These are phyloP conservation scores for Aplosporella prunicola DNA, from an alignment of 2,329 filamentous ascomycete genomes.

Conservation along the genomic window DNA sequence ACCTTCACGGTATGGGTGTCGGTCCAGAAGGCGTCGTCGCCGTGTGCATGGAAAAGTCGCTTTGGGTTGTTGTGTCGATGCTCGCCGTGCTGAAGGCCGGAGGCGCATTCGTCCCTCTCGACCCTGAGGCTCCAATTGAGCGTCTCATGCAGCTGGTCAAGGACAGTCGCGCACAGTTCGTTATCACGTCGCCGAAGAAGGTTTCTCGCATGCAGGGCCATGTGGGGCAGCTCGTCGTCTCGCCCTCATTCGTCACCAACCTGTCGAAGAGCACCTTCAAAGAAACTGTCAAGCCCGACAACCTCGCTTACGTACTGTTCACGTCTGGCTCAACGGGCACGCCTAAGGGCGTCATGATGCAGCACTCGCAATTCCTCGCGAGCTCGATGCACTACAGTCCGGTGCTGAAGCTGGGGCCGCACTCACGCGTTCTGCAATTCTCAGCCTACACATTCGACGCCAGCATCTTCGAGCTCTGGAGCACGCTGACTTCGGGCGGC, in stretches of 20 bases:
- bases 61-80: conserved; percentile 27
- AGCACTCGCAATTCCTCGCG: conserved; percentile 5
- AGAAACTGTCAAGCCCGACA: neutral
- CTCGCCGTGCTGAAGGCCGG: conserved; percentile 31
- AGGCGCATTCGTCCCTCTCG: conserved; percentile 27
- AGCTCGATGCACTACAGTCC: neutral
- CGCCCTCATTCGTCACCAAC: neutral
- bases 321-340: conserved; percentile 12
- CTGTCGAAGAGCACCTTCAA: neutral
- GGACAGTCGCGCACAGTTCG: conserved; percentile 31
- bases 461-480: conserved; percentile 47
- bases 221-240: neutral
- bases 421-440: conserved; percentile 20
- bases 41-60: conserved; percentile 31
- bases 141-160: conserved; percentile 19
- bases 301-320: conserved; percentile 56
- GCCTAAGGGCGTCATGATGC: conserved; percentile 17
- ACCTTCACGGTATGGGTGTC: conserved; percentile 23
- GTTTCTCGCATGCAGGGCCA: neutral
- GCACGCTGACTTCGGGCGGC: conserved; percentile 42
- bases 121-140: conserved; percentile 15
- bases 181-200: conserved; percentile 27
- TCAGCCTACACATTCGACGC: conserved; percentile 47
- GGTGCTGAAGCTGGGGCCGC: neutral
- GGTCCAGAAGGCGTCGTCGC: conserved; percentile 25